Percentiles rank a stretch among this genome's conserved stretches.
phyloP scores from a whole-genome alignment of 768 basidiomycete genomes.

The Stropharia rugosoannulata region DNA sequence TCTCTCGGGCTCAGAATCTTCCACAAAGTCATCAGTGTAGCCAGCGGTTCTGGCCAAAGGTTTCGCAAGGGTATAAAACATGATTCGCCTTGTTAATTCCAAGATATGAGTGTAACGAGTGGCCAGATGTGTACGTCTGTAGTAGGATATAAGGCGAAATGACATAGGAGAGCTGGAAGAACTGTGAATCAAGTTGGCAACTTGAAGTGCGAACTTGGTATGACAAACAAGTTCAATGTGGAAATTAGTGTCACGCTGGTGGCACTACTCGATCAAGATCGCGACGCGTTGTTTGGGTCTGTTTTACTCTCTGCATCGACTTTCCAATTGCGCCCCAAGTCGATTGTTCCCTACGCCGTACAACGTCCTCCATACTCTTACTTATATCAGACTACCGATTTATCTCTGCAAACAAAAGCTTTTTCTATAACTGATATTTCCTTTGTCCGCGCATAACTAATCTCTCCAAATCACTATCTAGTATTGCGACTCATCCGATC shows the following conservation, averaged over 20 bases:
- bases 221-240: neutral
- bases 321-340: neutral
- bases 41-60: neutral
- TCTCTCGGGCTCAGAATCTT: conserved; percentile 75
- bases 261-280: no score
- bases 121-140: neutral
- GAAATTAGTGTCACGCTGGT: conserved; percentile 1
- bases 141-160: neutral
- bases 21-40: conserved; percentile 43
- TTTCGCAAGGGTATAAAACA: neutral
- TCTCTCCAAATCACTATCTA: no score
- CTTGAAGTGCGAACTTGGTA: neutral
- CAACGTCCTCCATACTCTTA: no score
- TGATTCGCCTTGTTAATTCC: neutral
- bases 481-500: no score
- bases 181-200: neutral
- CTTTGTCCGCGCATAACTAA: no score
- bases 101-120: neutral
- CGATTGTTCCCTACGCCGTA: no score
- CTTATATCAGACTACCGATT: no score
- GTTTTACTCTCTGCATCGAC: conserved; percentile 17
- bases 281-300: conserved; percentile 47
- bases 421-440: no score
- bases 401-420: no score
- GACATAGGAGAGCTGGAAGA: conserved; percentile 1